Base-by-base conservation (phyloP, 129 eudicot species). In the Lactuca sativa region DNA sequence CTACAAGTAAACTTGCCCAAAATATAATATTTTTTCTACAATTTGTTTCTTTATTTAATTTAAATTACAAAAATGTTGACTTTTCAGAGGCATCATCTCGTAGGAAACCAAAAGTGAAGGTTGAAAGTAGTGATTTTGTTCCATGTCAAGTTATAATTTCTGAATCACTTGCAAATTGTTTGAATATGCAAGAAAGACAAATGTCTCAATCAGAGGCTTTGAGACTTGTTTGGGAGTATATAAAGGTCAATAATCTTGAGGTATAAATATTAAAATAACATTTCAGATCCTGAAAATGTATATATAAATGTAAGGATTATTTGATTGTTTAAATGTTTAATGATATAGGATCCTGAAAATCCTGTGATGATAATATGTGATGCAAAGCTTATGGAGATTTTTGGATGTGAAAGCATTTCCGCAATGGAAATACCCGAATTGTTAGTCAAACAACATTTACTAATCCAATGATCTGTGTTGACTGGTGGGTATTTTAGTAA, bases 191-290 rank as follows among this genome's bases (percentile, higher is more conserved):
- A 53, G 93, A 88, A 77, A 83, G 83, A 77, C 96, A 91, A 66
- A 88, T 91, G 95, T 77, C 80, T 1, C 81, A 88, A 59, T 80
- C 97, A 0, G 97, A 88, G 64, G 96, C 86, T 6, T 79, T 83
- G 51, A 72, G 85, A 51, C 90, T 86, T 74, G 75, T 91, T 70
- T 88, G 92, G 92, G 97, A 88, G 73, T 91, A 91, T 81, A 88
- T 91, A 60, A 91, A 88, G 77, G 81, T 71, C 48, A 78, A 91
- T 73, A 77, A 88, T 40, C 86, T 91, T 67, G 97, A 91, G 97
- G 96, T 91, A 54, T 51, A 84, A 43, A 48, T 58, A 8, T 10
- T 56, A 37, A 37, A 25, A 25, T 25, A 25, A 25, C 30, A 25
- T 25, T 25, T 25, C 30, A 25, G 30, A 25, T 25, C 30, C 30